These are phyloP conservation scores for Musa acuminata DNA, from an alignment of 176 grass and related monocot species.

Conservation along the genomic window DNA sequence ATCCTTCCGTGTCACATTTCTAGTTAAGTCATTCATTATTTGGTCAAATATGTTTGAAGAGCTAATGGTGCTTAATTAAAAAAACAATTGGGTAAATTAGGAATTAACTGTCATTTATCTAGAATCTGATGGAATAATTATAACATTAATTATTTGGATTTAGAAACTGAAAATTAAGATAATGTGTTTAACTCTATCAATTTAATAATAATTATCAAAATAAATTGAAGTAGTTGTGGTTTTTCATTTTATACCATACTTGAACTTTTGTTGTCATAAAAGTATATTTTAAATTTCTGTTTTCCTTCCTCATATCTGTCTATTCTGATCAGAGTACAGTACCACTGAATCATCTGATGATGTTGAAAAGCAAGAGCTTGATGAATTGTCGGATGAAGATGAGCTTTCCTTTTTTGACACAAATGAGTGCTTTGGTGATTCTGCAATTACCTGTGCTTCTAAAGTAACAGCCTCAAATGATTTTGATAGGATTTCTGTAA, in stretches of 20 bases:
- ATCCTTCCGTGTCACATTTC: too few relatives aligned
- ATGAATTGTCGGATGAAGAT: conserved; percentile 55
- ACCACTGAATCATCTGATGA: conserved; percentile 90
- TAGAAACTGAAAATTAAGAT: too few relatives aligned
- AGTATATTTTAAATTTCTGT: background rate
- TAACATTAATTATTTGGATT: too few relatives aligned
- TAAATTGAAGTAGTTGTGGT: too few relatives aligned
- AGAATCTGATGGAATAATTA: too few relatives aligned
- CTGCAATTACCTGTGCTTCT: background rate
- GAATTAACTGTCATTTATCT: too few relatives aligned
- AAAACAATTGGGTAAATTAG: too few relatives aligned
- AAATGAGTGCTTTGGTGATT: conserved; percentile 67
- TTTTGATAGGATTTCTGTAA: background rate
- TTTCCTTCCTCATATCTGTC: background rate
- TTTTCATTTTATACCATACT: background rate
- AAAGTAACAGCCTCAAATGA: conserved; percentile 25
- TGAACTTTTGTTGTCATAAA: background rate
- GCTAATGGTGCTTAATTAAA: too few relatives aligned
- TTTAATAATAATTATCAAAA: background rate
- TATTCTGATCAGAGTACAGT: conserved; percentile 68
- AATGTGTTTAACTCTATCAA: background rate
- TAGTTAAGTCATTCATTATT: too few relatives aligned
- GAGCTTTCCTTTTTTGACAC: conserved; percentile 80
- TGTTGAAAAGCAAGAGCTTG: conserved; percentile 63
- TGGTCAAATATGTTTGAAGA: too few relatives aligned